Percentiles rank a stretch among this genome's conserved stretches.
Evolutionary conservation across 257 asterid species (phyloP).

Genomic region (Lantana camara): DNA sequence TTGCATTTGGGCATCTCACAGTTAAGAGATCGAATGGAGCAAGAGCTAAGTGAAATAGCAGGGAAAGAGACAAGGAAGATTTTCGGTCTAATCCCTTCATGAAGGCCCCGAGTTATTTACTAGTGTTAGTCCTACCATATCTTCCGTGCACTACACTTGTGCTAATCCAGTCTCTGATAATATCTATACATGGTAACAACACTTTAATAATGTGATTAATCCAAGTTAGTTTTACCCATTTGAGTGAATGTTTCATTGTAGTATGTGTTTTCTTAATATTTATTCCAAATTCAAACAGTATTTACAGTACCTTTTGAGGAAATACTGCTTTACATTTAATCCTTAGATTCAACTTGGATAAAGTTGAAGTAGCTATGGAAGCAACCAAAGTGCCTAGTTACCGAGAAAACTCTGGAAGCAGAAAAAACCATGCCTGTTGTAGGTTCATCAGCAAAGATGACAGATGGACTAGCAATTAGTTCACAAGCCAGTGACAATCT

Average conservation of each 20-base stretch:
- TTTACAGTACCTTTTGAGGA: not conserved
- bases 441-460: constrained; percentile 97
- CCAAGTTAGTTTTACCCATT: not conserved
- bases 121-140: too few species aligned
- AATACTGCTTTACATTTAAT: constrained; percentile 9
- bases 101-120: too few species aligned
- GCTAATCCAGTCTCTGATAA: too few species aligned
- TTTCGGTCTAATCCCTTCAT: too few species aligned
- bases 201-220: too few species aligned
- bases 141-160: too few species aligned
- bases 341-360: constrained; percentile 17
- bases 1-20: not conserved
- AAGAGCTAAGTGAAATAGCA: constrained; percentile 14
- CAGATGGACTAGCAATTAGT: constrained; percentile 98
- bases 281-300: constrained; percentile 11
- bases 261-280: constrained; percentile 15
- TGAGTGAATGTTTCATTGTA: not conserved
- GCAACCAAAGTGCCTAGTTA: constrained; percentile 9
- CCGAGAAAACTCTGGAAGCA: constrained; percentile 18
- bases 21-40: constrained; percentile 8
- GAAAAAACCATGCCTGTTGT: constrained; percentile 69
- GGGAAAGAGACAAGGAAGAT: constrained; percentile 20
- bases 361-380: not conserved
- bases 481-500: constrained; percentile 93
- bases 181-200: too few species aligned